Evolutionary conservation across 2,329 filamentous ascomycete species (phyloP).

Genomic region (Lachnellula suecica): DNA sequence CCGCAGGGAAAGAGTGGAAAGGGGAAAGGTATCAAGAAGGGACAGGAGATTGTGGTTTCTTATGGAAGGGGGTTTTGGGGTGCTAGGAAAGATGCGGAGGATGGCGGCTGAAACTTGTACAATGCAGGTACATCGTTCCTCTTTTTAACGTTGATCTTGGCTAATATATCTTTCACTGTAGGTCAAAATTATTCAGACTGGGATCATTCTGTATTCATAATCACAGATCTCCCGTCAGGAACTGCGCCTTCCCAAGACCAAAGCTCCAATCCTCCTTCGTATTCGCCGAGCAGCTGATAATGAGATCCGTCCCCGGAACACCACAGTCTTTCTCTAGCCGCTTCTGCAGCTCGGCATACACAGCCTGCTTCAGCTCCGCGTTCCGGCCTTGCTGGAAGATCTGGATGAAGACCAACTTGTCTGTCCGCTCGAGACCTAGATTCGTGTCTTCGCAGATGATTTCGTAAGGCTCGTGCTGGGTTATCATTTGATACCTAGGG

Average conservation of each 20-base stretch:
- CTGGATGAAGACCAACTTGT: constrained; percentile 9
- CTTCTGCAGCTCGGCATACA: constrained; percentile 12
- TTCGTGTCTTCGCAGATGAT: constrained; percentile 16
- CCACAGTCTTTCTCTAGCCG: constrained; percentile 10
- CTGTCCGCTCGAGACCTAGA: constrained; percentile 10
- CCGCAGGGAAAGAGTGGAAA: constrained; percentile 46
- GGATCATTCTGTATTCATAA: neutral
- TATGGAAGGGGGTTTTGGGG: constrained; percentile 70
- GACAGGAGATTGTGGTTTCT: constrained; percentile 64
- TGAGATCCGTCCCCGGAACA: constrained; percentile 9
- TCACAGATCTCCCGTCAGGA: constrained; percentile 13
- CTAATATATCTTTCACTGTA: no score
- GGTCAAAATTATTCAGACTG: no score
- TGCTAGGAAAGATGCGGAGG: constrained; percentile 39
- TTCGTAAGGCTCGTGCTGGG: constrained; percentile 18
- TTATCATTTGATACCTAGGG: constrained; percentile 15
- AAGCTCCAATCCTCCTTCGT: constrained; percentile 15
- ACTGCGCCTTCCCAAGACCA: constrained; percentile 14
- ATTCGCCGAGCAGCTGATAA: constrained; percentile 9
- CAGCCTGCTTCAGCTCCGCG: constrained; percentile 11
- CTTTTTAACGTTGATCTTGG: constrained; percentile 9
- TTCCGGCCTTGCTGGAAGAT: constrained; percentile 16
- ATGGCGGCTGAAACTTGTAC: neutral
- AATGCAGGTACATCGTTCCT: neutral
- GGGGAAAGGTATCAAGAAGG: constrained; percentile 47